Base-by-base conservation (phyloP, 768 basidiomycete genomes). In the Kwoniella bestiolae region DNA sequence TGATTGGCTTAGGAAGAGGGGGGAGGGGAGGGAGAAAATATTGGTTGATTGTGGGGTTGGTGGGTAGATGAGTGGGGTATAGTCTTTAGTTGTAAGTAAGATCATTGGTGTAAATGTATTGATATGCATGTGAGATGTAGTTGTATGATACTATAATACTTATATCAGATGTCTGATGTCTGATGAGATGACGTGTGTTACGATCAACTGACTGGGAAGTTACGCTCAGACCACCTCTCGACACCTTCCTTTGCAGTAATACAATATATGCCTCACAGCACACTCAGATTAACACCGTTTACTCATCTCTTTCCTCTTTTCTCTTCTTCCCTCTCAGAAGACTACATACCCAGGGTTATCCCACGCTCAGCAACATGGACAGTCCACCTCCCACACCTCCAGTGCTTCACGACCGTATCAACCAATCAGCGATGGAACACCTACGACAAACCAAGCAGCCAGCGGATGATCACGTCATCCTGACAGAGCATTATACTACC, bases 21-120 rank as follows among this genome's bases (percentile, higher is more conserved):
- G 87, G 2, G 86, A 88, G 65, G 78, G 81, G 18, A 57, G 63
- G 12, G 63, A 65, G 58, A 60, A 60, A 49, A 85, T 84, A 69
- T 83, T 90, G 12, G 82, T 86, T 9, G 86, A 88, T 68, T 86
- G 89, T 82, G 89, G 90, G 0, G 86, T 90, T 28, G 89, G 89
- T 16, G 64, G 71, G 1, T 65, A 65, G 25, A 18, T 31, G 31
- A 18, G 56, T 23, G 29, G 23, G 9, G 34, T 32, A 35, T 9
- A 26, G 1, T n/a, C n/a, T n/a, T n/a, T n/a, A n/a, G n/a, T n/a
- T 23, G 50, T 12, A 26, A 31, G 16, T 16, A 59, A 16, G 31
- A 56, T 56, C 3, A 34, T 29, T 26, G 51, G 23, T 7, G 14
- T 25, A 49, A 49, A 49, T 11, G 11, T 11, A 49, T 23, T 41